phyloP scores from a whole-genome alignment of 75 land plant genomes.

The Pinus taeda region DNA sequence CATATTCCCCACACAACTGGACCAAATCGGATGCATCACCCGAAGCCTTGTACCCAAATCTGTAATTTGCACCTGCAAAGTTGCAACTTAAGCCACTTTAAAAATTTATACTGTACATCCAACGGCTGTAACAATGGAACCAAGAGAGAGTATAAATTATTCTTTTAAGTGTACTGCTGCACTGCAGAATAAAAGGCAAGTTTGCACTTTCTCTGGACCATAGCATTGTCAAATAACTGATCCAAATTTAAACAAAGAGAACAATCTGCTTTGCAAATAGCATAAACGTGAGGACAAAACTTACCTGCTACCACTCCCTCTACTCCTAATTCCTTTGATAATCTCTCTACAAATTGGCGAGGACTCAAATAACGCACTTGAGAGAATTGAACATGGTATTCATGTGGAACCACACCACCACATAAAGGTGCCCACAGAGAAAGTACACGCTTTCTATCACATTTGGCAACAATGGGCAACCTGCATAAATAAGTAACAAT shows the following conservation, averaged over 20 bases:
- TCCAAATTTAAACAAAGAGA: background rate
- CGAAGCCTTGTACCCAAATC: slow-evolving; percentile 96
- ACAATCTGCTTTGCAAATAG: background rate
- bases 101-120: background rate
- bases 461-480: slow-evolving; percentile 86
- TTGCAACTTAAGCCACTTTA: slow-evolving; percentile 41
- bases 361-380: slow-evolving; percentile 82
- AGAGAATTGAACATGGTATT: slow-evolving; percentile 72
- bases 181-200: background rate
- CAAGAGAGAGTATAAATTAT: background rate
- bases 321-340: slow-evolving; percentile 66
- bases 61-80: slow-evolving; percentile 80
- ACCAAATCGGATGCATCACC: slow-evolving; percentile 88
- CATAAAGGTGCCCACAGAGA: slow-evolving; percentile 75
- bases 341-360: slow-evolving; percentile 81
- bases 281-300: background rate
- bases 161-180: background rate
- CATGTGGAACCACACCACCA: slow-evolving; percentile 56
- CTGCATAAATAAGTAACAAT: slow-evolving; percentile 22
- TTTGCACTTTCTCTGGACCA: background rate
- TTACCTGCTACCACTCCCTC: slow-evolving; percentile 72
- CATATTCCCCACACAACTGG: slow-evolving; percentile 73
- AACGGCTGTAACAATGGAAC: too few species aligned
- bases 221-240: background rate
- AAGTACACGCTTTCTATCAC: slow-evolving; percentile 88